phyloP scores from a whole-genome alignment of 306 rosid species.

The Citrullus mucosospermus region DNA sequence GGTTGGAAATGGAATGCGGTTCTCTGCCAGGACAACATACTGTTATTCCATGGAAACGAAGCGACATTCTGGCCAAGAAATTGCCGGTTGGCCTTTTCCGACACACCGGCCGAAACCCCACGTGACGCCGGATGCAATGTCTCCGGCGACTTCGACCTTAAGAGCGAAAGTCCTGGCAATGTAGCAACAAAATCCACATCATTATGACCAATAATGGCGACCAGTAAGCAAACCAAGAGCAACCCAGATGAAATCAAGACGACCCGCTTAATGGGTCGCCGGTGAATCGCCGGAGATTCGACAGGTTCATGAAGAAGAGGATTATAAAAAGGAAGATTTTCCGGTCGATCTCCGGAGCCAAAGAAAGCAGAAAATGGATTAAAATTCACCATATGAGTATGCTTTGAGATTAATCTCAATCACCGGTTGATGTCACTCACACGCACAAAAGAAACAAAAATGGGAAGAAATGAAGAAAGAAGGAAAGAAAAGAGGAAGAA shows the following conservation, averaged over 20 bases:
- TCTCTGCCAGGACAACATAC: conserved; percentile 83
- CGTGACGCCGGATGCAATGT: conserved; percentile 28
- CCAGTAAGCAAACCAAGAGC: conserved; percentile 23
- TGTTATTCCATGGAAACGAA: conserved; percentile 58
- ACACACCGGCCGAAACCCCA: conserved; percentile 54
- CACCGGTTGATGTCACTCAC: neutral
- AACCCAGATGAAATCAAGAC: conserved; percentile 24
- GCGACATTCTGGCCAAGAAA: neutral
- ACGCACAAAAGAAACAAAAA: neutral
- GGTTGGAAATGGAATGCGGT: conserved; percentile 87
- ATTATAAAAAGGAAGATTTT: conserved; percentile 22
- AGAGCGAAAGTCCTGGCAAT: neutral
- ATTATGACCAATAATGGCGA: conserved; percentile 14
- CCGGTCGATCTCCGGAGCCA: neutral
- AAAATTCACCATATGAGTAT: conserved; percentile 13
- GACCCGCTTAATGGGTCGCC: conserved; percentile 11
- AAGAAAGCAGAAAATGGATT: conserved; percentile 12
- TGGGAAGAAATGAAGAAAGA: neutral
- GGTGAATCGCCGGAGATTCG: neutral
- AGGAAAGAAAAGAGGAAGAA: neutral
- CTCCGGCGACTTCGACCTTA: neutral
- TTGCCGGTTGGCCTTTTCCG: conserved; percentile 42
- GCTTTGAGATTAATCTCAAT: neutral
- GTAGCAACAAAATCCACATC: neutral
- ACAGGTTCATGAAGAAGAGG: conserved; percentile 21